phyloP scores from a whole-genome alignment of 805 yeast genomes.

The Wickerhamomyces alni region DNA sequence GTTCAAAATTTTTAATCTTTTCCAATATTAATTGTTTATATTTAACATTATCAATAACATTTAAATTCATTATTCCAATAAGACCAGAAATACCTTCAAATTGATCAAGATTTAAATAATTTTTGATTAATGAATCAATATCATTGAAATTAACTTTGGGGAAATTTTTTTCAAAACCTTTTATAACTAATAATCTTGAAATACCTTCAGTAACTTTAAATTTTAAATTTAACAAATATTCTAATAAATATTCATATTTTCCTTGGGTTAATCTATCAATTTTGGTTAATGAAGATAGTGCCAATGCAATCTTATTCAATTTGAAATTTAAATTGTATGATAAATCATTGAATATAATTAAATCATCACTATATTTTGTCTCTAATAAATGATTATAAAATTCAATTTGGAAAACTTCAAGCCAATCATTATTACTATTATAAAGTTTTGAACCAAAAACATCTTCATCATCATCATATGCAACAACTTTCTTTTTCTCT shows the following conservation, averaged over 20 bases:
- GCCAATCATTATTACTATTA: conserved; percentile 30
- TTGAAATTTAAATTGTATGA: conserved; percentile 19
- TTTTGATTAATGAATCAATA: conserved; percentile 8
- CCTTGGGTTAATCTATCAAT: conserved; percentile 15
- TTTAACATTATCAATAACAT: conserved; percentile 11
- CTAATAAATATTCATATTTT: conserved; percentile 14
- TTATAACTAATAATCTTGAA: conserved; percentile 19
- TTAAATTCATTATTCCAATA: conserved; percentile 11
- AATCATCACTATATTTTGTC: conserved; percentile 38
- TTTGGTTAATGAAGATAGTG: conserved; percentile 16
- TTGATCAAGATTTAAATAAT: conserved; percentile 7
- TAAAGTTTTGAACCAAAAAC: conserved; percentile 47
- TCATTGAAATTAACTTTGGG: conserved; percentile 12
- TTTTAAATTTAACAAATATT: conserved; percentile 16
- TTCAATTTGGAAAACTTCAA: conserved; percentile 38
- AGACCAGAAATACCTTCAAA: conserved; percentile 13
- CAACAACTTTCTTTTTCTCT: conserved; percentile 37
- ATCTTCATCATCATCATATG: conserved; percentile 46
- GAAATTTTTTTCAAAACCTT: conserved; percentile 21
- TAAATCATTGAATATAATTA: conserved; percentile 21
- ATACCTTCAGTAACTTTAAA: conserved; percentile 16
- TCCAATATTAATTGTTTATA: conserved; percentile 11
- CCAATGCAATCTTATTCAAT: conserved; percentile 20
- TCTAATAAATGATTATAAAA: conserved; percentile 31
- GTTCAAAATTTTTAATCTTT: conserved; percentile 12